Base-by-base conservation (phyloP, 257 asterid genomes). In the Salvia rosmarinus region DNA sequence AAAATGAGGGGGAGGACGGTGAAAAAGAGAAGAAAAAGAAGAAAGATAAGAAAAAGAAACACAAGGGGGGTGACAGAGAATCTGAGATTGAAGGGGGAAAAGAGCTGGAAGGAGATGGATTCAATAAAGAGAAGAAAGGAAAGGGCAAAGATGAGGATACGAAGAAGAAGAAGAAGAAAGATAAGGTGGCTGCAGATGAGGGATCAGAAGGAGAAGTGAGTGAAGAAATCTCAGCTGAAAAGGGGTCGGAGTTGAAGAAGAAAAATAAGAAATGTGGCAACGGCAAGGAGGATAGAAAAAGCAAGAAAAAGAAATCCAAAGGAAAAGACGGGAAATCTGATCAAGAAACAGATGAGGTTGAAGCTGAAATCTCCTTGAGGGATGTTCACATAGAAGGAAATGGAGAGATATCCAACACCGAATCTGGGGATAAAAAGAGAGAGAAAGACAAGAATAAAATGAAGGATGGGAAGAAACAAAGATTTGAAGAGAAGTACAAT, bases 391-490 rank as follows among this genome's bases (percentile, higher is more conserved):
- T 77, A 7, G 87, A 80, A 32, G 86, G 68, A 43, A 50, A 65
- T 23, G 78, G 16, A 11, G 68, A 77, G 74, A 59, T 4, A 30
- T 39, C 79, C 3, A 80, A 67, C 0, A 59, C 20, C 23, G 82
- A 69, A 72, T 55, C 34, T 39, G 73, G 77, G 70, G 78, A 52
- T n/a, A 62, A 79, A 35, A 55, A 76, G 21, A 79, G 80, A 55
- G 79, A 65, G 23, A 75, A 61, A 37, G 84, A 74, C 57, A 84
- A 82, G 71, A 83, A 80, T 80, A 81, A 78, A 16, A 71, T 28
- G 9, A 88, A 80, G 75, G 86, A 77, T n/a, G 92, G 78, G 63
- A 90, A 86, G 88, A 88, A 85, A 76, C 66, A 50, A 5, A 82
- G 83, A 39, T 55, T 58, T 4, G 83, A 81, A 61, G 86, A 81